Evolutionary conservation across 1,139 yeast genomes (phyloP), one percentile per base, ranked within the genome.

Genomic region (Pneumocystis canis): DNA sequence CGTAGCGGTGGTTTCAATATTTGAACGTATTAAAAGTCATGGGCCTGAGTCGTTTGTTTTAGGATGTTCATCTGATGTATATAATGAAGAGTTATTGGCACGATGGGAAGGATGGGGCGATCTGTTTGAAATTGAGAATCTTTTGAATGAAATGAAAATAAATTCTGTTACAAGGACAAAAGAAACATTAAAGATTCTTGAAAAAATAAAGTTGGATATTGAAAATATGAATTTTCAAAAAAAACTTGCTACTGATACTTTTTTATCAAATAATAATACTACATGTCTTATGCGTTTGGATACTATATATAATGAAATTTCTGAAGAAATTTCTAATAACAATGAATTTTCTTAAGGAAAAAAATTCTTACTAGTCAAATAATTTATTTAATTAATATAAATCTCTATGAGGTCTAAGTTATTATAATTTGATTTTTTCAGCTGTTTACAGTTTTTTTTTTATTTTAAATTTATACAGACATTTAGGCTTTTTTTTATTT

Each of bases 91-190:
- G 58, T 67, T 79, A 16, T 66, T 69, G 37, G 68, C 77, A 5
- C 67, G 73, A 16, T 79, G 81, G 80, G 69, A 73, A 47, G 70
- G 69, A 60, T 77, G 71, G 68, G 72, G 74, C 47, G 80, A 78
- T 62, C 66, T 78, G 18, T 70, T 70, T 33, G 69, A 72, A 9
- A 71, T 77, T 14, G 74, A 75, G 37, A 67, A 70, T 2, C 66
- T 77, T 20, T 68, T 77, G 20, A 71, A 73, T 7, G 81, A 78
- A 63, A 73, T 79, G 72, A 73, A 73, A 20, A 74, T 74, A 62
- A 78, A 79, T 65, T 47, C 28, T 47, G 31, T 47, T 5, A 11
- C 20, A 47, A 47, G 54, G 25, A 47, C 54, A 11, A 1, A 47
- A 47, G 25, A 47, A 25, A 47, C 54, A 25, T 47, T 47, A 11